Conservation (phyloP, 2,329 filamentous ascomycete species). For the Pseudocercospora vitis region DNA sequence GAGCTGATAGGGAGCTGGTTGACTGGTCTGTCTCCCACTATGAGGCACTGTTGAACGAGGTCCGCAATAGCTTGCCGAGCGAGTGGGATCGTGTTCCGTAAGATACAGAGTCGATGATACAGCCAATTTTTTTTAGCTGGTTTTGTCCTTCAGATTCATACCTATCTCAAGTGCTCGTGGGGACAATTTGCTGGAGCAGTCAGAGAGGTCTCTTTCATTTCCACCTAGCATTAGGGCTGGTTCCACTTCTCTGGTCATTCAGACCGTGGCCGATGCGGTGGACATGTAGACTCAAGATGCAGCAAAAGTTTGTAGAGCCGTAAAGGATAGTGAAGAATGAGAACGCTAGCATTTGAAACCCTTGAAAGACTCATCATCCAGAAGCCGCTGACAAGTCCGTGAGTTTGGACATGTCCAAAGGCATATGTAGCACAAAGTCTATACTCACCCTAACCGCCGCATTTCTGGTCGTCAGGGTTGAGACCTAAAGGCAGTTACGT, state of each 20-base stretch:
- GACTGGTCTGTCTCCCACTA: background rate
- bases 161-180: conserved; percentile 4
- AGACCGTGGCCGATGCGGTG: conserved; percentile 1
- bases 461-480: too few species aligned
- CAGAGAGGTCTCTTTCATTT: background rate
- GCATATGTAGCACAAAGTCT: too few species aligned
- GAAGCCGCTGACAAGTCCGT: too few species aligned
- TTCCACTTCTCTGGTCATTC: background rate
- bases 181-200: conserved; percentile 3
- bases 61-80: background rate
- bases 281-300: background rate
- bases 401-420: too few species aligned
- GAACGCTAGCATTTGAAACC: background rate
- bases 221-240: conserved; percentile 2
- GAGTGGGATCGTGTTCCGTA: conserved; percentile 5
- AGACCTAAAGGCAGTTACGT: too few species aligned
- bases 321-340: background rate
- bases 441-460: too few species aligned
- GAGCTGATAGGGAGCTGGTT: conserved; percentile 1
- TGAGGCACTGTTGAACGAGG: background rate
- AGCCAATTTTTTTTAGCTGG: background rate
- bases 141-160: conserved; percentile 3
- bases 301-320: background rate
- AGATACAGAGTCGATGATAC: background rate
- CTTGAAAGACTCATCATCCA: too few species aligned